These are phyloP conservation scores for Pseudogymnoascus sp. DNA, from an alignment of 2,329 filamentous ascomycete species.

Conservation along the genomic window DNA sequence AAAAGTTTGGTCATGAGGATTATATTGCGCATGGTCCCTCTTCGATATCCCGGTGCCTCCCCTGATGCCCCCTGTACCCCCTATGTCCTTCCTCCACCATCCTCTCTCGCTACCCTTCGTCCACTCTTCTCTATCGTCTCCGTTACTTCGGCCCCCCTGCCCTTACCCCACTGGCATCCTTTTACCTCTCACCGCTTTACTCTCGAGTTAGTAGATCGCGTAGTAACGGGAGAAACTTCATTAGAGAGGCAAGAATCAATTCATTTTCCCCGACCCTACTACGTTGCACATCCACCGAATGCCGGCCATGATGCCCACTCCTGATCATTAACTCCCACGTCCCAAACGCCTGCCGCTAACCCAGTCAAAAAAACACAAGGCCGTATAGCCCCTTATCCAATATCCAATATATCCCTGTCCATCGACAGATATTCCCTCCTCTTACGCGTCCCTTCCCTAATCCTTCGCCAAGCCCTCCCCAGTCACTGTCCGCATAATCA, in stretches of 20 bases:
- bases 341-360: conserved; percentile 2
- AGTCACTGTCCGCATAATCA: no score
- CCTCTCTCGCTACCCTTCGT: no score
- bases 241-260: neutral
- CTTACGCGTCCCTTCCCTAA: neutral
- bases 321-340: neutral
- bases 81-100: no score
- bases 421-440: neutral
- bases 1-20: no score
- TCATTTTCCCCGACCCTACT: neutral
- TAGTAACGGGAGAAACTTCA: neutral
- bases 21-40: no score
- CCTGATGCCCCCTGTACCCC: no score
- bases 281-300: neutral
- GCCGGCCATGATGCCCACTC: neutral
- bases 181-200: neutral
- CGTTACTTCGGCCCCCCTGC: neutral
- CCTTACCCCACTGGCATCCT: neutral
- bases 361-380: neutral
- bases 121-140: neutral
- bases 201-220: neutral
- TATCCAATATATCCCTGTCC: neutral
- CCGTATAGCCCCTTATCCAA: neutral
- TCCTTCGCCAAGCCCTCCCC: neutral
- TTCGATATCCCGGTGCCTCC: no score